phyloP scores from a whole-genome alignment of 139 green algal genomes.

The Volvox africanus region DNA sequence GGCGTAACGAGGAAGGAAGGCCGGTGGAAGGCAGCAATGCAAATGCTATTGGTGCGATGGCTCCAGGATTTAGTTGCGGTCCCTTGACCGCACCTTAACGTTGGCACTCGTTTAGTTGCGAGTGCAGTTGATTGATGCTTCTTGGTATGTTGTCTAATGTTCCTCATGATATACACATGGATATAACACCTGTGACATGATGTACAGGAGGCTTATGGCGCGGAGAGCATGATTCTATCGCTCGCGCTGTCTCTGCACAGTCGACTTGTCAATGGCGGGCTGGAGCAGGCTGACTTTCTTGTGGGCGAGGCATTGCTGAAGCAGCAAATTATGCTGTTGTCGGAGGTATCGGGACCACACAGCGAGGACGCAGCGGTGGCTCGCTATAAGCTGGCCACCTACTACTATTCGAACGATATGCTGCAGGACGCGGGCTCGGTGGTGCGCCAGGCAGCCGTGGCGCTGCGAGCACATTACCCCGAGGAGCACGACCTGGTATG shows the following conservation, averaged over 20 bases:
- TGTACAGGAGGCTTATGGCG: constrained; percentile 40
- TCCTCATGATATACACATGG: too few species aligned
- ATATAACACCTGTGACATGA: too few species aligned
- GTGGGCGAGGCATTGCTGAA: constrained; percentile 60
- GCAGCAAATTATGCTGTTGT: constrained; percentile 61
- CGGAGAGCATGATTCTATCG: constrained; percentile 62
- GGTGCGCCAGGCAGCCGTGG: constrained; percentile 40
- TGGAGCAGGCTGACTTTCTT: constrained; percentile 24
- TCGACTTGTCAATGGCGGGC: constrained; percentile 29
- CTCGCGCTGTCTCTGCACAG: constrained; percentile 58
- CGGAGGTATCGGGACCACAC: constrained; percentile 4
- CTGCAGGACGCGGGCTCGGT: constrained; percentile 50
- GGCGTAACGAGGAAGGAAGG: too few species aligned
- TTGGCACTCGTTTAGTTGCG: too few species aligned
- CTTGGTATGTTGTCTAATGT: too few species aligned
- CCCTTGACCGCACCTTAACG: too few species aligned
- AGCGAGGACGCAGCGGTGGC: constrained; percentile 62
- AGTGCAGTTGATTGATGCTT: too few species aligned
- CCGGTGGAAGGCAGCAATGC: too few species aligned
- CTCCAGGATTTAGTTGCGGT: too few species aligned
- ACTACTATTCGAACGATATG: constrained; percentile 71
- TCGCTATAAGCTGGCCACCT: constrained; percentile 67
- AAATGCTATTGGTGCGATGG: too few species aligned
- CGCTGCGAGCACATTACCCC: constrained; percentile 49
- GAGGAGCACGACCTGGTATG: constrained; percentile 55